Evolutionary conservation across 495 filamentous ascomycete genomes (phyloP), one percentile per base, ranked within the genome.

Genomic region (Penicillium taxi): DNA sequence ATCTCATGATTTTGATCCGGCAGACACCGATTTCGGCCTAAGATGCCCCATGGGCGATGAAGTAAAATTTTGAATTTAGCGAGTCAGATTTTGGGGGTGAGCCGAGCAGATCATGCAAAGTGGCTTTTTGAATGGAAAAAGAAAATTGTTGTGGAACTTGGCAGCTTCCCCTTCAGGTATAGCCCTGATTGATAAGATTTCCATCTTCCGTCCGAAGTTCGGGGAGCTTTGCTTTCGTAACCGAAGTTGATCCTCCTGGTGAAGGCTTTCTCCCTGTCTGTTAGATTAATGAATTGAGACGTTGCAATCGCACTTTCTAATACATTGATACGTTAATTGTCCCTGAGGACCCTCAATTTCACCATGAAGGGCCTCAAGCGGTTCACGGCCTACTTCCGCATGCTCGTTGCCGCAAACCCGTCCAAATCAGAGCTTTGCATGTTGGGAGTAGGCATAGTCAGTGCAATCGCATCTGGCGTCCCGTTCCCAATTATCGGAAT

Each of bases 401-500:
- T 70, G n/a, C 50, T 73, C 26, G 38, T 71, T 39, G 60, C 61
- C 16, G 61, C 51, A 9, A 47, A 47, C 16, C 52, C 52, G 6
- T 48, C 49, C 3, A 36, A 37, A 26, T 19, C 39, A 5, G 52
- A 56, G 18, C 14, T 53, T 1, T 29, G 25, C 21, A 53, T 45
- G 27, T 41, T 56, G 3, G 31, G 53, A 9, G 30, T 37, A 6
- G 80, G 75, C 20, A 54, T 73, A 31, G 20, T 76, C 7, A 56
- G 63, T 26, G 67, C 80, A 20, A 69, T 78, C 17, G 78, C 67
- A 8, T 73, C 81, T 8, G 80, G 80, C 35, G 73, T 81, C 1
- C 81, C 80, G 9, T 81, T 83, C 34, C 80, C 79, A 9, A 57
- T 83, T 16, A 75, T 83, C 24, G 78, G 74, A 15, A 76, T 85